Evolutionary conservation across 306 rosid genomes (phyloP).

Genomic region (Cucumis sativus): DNA sequence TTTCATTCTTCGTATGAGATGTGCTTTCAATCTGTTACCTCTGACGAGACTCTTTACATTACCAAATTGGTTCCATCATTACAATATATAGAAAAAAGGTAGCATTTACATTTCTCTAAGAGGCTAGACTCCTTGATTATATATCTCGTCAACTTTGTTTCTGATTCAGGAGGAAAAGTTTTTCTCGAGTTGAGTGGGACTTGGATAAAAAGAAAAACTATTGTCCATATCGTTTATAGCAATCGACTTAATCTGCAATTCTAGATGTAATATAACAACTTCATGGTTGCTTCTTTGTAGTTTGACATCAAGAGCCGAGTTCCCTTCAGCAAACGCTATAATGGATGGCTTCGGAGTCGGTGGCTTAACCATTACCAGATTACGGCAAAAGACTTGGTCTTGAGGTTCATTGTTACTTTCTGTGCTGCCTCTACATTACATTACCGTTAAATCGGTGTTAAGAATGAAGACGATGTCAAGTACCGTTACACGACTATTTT

Average conservation of each 20-base stretch:
- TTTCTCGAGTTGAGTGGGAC: background rate
- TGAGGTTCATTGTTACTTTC: background rate
- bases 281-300: conserved; percentile 20
- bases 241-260: background rate
- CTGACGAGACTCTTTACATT: background rate
- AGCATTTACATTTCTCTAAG: background rate
- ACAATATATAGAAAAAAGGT: background rate
- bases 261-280: background rate
- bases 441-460: background rate
- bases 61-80: background rate
- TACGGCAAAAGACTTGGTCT: conserved; percentile 33
- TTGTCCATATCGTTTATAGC: background rate
- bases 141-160: background rate
- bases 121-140: background rate
- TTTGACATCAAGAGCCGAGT: conserved; percentile 86
- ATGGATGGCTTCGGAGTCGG: conserved; percentile 83
- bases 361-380: conserved; percentile 60
- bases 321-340: conserved; percentile 67
- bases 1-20: background rate
- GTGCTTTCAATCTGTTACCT: background rate
- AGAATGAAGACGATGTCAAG: background rate
- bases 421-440: background rate
- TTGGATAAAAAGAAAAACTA: background rate
- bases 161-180: background rate
- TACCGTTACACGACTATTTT: background rate